phyloP scores from a whole-genome alignment of 345 rosid species.

The Physaria fendleri region DNA sequence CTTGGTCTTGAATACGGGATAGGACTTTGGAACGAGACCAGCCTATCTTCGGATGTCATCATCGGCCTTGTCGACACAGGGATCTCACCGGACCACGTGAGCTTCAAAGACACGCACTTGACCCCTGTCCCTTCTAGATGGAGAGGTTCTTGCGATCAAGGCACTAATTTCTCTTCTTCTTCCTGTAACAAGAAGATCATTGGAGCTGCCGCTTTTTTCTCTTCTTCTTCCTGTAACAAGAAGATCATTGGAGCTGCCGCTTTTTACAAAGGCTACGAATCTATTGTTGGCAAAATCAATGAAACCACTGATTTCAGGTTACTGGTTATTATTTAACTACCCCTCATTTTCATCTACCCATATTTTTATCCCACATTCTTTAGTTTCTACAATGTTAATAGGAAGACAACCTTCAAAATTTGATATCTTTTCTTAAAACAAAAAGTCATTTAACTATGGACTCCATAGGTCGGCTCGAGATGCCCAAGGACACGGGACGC shows the following conservation, averaged over 20 bases:
- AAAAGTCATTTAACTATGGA: neutral
- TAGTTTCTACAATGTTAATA: neutral
- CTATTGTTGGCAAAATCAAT: slow-evolving; percentile 38
- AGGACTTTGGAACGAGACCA: slow-evolving; percentile 48
- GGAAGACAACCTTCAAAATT: no score
- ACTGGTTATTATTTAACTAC: neutral
- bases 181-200: slow-evolving; percentile 70
- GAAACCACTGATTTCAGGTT: slow-evolving; percentile 46
- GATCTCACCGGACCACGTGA: slow-evolving; percentile 74
- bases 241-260: slow-evolving; percentile 80
- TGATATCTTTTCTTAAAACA: no score
- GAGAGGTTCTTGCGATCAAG: slow-evolving; percentile 67
- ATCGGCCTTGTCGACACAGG: slow-evolving; percentile 67
- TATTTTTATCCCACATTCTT: neutral
- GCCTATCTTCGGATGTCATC: slow-evolving; percentile 48
- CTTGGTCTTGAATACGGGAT: slow-evolving; percentile 50
- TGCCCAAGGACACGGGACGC: slow-evolving; percentile 75
- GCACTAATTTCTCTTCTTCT: slow-evolving; percentile 49
- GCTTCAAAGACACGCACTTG: slow-evolving; percentile 57
- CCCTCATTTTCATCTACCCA: neutral
- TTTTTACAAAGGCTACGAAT: slow-evolving; percentile 56
- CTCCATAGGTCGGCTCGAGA: slow-evolving; percentile 47
- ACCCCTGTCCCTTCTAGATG: slow-evolving; percentile 53
- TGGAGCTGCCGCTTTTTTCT: slow-evolving; percentile 74
- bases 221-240: slow-evolving; percentile 51